Evolutionary conservation across 352 stramenopile genomes (phyloP), one percentile per base, ranked within the genome.

Genomic region (Pythium graminicola): DNA sequence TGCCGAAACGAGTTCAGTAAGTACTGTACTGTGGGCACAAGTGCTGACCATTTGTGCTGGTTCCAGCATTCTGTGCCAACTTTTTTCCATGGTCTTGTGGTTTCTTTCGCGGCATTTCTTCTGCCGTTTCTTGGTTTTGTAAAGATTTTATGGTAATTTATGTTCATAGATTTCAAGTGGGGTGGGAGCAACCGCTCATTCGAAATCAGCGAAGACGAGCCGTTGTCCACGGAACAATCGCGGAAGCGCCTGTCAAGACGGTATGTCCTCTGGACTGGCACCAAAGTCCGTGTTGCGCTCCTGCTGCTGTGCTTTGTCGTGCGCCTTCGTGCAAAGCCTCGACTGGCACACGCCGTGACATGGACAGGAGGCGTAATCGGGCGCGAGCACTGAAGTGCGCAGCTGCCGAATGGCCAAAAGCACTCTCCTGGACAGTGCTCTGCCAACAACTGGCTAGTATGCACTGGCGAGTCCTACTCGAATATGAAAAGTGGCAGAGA

Each of bases 241-340:
- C 42, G 42, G 52, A 59, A 59, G 42, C 52, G 24, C 5, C n/a
- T 47, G 52, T 59, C 52, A 59, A 59, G 52, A 47, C 32, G 32
- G 31, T 44, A 32, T 50, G 39, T 57, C 41, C 42, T 47, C 42
- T 35, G 17, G 42, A 31, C 40, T 47, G 40, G 8, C 40, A 14
- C 40, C 40, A 29, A 16, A n/a, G n/a, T 24, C 29, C 40, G 40
- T 19, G 40, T 10, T 14, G 17, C 1, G 27, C 6, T 16, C 27
- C 22, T 41, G 44, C 11, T n/a, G n/a, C n/a, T n/a, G n/a, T n/a
- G n/a, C n/a, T n/a, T n/a, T n/a, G n/a, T n/a, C n/a, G n/a, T n/a
- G n/a, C n/a, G n/a, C 44, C 29, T 22, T 23, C 19, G 44, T 32
- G 44, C 44, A 41, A 17, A 39, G 31, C 44, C 29, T 4, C 20